Evolutionary conservation across 345 rosid species (phyloP).

Genomic region (Moringa oleifera): DNA sequence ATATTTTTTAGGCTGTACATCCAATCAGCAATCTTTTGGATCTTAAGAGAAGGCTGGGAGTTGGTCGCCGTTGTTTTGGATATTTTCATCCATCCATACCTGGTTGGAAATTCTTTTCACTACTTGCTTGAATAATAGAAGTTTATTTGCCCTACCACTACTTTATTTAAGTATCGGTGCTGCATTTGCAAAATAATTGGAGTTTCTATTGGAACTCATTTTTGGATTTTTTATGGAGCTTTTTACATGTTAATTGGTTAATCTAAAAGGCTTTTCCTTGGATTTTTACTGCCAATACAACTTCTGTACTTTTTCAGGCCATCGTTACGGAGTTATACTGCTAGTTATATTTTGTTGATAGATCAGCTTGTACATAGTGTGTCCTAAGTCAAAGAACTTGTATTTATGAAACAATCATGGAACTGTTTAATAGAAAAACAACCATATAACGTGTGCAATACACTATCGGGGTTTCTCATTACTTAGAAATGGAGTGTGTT

Average conservation of each 20-base stretch:
- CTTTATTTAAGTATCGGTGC: too few relatives aligned
- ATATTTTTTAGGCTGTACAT: conserved; percentile 70
- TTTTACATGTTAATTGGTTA: background rate
- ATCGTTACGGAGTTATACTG: background rate
- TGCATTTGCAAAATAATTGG: background rate
- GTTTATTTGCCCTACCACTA: background rate
- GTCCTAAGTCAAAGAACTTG: background rate
- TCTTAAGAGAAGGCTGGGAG: conserved; percentile 84
- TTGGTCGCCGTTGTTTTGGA: conserved; percentile 87
- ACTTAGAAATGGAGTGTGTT: background rate
- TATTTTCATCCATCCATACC: conserved; percentile 90
- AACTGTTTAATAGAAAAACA: background rate
- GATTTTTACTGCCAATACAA: background rate
- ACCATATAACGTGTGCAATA: background rate
- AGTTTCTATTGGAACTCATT: too few relatives aligned
- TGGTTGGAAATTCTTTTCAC: conserved; percentile 40
- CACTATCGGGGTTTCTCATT: background rate
- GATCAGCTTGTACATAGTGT: too few relatives aligned
- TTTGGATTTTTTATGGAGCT: too few relatives aligned
- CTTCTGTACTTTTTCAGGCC: background rate
- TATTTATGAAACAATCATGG: background rate
- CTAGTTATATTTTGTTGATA: background rate
- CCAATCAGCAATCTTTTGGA: conserved; percentile 90
- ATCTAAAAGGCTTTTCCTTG: background rate
- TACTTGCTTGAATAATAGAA: background rate